Conservation (phyloP, 208 protist species). For the Trypanosomatidae sp. region DNA sequence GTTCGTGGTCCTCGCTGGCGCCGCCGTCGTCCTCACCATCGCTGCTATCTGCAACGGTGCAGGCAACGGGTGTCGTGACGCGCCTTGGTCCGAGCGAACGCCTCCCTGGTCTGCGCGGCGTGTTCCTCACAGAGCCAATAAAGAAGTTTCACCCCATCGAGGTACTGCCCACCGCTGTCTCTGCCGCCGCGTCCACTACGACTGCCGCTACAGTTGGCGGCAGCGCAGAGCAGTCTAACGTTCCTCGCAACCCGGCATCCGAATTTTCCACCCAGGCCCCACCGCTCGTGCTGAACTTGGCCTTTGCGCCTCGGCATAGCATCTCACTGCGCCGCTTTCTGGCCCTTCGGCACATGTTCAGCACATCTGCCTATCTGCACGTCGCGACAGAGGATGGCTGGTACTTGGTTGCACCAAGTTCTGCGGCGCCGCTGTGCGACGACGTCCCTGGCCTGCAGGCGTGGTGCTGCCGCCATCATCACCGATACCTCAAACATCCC, state of each 20-base stretch:
- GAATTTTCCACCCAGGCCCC: slow-evolving; percentile 17
- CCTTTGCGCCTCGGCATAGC: slow-evolving; percentile 33
- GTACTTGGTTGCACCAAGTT: slow-evolving; percentile 65
- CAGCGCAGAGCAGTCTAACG: not conserved
- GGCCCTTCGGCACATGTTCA: slow-evolving; percentile 71
- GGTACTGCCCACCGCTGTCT: slow-evolving; percentile 31
- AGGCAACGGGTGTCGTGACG: slow-evolving; percentile 31
- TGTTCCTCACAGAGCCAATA: slow-evolving; percentile 48
- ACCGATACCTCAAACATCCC: slow-evolving; percentile 27
- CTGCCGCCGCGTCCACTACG: not conserved
- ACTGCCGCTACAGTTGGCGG: not conserved
- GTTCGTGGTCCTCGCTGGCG: not conserved
- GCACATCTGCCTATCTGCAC: slow-evolving; percentile 46
- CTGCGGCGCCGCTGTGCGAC: slow-evolving; percentile 31
- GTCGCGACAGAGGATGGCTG: slow-evolving; percentile 54
- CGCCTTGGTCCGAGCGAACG: slow-evolving; percentile 49
- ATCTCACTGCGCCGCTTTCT: slow-evolving; percentile 76
- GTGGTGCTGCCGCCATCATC: slow-evolving; percentile 56
- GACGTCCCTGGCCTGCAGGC: slow-evolving; percentile 40
- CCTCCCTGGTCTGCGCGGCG: slow-evolving; percentile 49
- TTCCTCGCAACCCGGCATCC: not conserved
- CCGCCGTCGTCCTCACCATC: not conserved
- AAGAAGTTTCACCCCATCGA: slow-evolving; percentile 84
- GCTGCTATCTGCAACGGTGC: not conserved
- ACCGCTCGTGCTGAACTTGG: slow-evolving; percentile 63